Percentiles rank a stretch among this genome's conserved stretches.
Conservation (phyloP, 176 grass and related monocot species). For the Oryza rufipogon region DNA sequence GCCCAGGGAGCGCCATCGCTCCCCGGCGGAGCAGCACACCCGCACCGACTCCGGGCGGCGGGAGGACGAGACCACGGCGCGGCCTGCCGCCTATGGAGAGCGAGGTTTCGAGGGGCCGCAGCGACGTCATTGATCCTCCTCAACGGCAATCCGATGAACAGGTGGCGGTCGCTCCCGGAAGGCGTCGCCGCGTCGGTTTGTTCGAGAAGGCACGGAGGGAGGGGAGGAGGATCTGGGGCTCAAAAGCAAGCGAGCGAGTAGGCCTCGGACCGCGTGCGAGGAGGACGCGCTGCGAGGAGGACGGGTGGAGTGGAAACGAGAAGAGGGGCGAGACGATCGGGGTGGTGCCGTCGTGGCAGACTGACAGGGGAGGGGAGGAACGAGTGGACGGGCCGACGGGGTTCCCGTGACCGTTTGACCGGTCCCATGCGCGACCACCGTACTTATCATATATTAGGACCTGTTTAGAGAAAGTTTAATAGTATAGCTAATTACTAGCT, state of each 20-base stretch:
- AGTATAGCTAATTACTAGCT: too few species aligned
- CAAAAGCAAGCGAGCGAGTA: too few species aligned
- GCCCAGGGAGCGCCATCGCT: neutral
- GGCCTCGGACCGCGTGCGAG: neutral
- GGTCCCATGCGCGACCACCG: too few species aligned
- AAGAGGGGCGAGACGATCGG: conserved; percentile 1
- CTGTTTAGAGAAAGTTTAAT: too few species aligned
- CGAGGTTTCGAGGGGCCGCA: conserved; percentile 51
- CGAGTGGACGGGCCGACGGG: conserved; percentile 39
- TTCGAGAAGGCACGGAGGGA: neutral
- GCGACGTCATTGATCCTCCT: conserved; percentile 43
- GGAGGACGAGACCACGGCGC: neutral
- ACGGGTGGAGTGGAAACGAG: neutral
- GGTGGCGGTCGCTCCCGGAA: neutral
- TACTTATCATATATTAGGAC: too few species aligned
- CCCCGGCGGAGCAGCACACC: neutral
- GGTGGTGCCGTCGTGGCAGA: neutral
- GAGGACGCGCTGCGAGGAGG: neutral
- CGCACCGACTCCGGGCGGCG: neutral
- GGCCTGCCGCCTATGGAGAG: conserved; percentile 8
- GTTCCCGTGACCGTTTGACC: neutral
- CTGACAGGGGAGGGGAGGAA: neutral
- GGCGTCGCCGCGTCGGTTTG: neutral
- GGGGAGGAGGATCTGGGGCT: neutral
- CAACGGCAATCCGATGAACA: conserved; percentile 37